These are phyloP conservation scores for Trametes punicea DNA, from an alignment of 768 basidiomycete genomes.

Conservation along the genomic window DNA sequence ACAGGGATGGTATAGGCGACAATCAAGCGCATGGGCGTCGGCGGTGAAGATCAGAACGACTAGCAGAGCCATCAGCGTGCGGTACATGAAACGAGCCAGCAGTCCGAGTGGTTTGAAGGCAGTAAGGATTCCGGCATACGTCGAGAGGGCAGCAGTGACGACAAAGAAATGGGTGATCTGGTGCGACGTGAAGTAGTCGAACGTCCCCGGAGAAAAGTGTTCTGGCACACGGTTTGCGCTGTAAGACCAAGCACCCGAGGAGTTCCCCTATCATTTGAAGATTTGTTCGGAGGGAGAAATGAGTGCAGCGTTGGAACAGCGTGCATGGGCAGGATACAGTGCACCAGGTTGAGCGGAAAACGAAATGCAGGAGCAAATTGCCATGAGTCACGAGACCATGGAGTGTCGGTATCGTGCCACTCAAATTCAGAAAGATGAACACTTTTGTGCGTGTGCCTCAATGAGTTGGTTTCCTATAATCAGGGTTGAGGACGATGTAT, in stretches of 20 bases:
- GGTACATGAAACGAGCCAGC: conserved; percentile 20
- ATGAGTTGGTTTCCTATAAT: conserved; percentile 72
- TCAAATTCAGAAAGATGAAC: conserved; percentile 76
- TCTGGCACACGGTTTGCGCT: conserved; percentile 87
- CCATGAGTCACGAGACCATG: conserved; percentile 66
- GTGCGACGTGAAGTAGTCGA: conserved; percentile 80
- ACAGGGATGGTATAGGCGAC: not conserved
- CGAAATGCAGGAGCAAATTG: not conserved
- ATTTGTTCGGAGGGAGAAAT: conserved; percentile 6
- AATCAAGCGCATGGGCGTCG: not conserved
- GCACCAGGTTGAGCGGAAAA: not conserved
- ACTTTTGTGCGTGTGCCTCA: conserved; percentile 73
- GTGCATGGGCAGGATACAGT: not conserved
- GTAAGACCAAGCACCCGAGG: conserved; percentile 7
- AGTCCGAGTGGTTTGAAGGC: conserved; percentile 60
- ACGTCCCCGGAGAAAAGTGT: conserved; percentile 65
- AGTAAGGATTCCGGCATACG: conserved; percentile 56
- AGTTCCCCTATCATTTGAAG: not conserved
- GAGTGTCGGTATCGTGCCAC: conserved; percentile 61
- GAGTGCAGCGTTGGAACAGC: not conserved
- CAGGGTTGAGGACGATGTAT: conserved; percentile 75
- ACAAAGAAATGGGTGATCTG: conserved; percentile 89
- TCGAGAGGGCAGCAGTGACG: conserved; percentile 64
- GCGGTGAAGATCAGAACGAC: not conserved
- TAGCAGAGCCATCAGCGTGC: not conserved